phyloP scores from a whole-genome alignment of 2,329 filamentous ascomycete genomes.

The Keithomyces neogunnii region DNA sequence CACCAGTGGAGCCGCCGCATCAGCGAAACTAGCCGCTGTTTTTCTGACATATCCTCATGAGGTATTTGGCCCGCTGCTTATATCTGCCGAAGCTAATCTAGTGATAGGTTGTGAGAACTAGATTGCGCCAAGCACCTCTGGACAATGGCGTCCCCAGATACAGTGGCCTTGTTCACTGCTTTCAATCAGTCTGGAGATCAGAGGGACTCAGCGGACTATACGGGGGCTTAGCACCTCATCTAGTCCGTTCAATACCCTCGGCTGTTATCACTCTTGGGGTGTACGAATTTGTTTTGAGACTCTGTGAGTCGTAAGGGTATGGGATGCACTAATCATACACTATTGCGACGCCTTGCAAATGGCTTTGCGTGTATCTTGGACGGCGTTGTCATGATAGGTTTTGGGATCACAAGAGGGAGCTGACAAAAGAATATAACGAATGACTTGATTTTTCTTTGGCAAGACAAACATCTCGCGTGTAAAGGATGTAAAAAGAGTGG shows the following conservation, averaged over 20 bases:
- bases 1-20: conserved; percentile 65
- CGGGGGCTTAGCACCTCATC: conserved; percentile 61
- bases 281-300: conserved; percentile 27
- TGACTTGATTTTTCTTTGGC: too few species aligned
- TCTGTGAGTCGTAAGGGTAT: neutral
- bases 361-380: too few species aligned
- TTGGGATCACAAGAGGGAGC: too few species aligned
- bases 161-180: conserved; percentile 58
- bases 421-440: too few species aligned
- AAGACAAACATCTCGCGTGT: too few species aligned
- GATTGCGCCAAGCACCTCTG: conserved; percentile 67
- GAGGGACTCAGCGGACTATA: conserved; percentile 61
- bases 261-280: conserved; percentile 68
- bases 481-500: too few species aligned
- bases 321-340: too few species aligned
- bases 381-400: too few species aligned
- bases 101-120: conserved; percentile 34
- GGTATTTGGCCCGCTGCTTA: conserved; percentile 29
- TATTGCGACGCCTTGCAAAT: too few species aligned
- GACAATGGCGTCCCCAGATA: conserved; percentile 55
- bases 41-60: conserved; percentile 79
- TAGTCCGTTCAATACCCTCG: conserved; percentile 61
- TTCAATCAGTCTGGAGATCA: conserved; percentile 56
- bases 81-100: too few species aligned
- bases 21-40: conserved; percentile 70